Evolutionary conservation across 192 early-diverging fungal species (phyloP).

Genomic region (Diversispora epigaea): DNA sequence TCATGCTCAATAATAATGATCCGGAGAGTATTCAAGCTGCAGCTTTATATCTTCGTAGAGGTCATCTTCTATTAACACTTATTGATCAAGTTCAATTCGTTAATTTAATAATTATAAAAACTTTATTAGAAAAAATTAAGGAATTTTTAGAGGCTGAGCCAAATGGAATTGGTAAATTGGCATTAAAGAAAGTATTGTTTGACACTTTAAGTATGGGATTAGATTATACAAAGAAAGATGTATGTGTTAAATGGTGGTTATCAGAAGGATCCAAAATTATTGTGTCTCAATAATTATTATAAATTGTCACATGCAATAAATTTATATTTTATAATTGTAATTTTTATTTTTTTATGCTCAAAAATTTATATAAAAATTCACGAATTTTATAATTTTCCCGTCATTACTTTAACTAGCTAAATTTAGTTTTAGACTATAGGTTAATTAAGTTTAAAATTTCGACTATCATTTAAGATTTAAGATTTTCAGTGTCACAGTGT

Average conservation of each 20-base stretch:
- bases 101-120: slow-evolving; percentile 45
- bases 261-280: neutral
- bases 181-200: slow-evolving; percentile 27
- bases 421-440: too few species aligned
- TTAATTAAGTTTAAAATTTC: too few species aligned
- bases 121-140: slow-evolving; percentile 39
- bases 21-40: slow-evolving; percentile 31
- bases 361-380: too few species aligned
- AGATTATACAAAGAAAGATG: slow-evolving; percentile 32
- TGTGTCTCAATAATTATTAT: too few species aligned
- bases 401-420: too few species aligned
- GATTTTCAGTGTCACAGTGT: too few species aligned
- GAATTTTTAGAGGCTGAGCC: slow-evolving; percentile 34
- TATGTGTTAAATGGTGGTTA: slow-evolving; percentile 30
- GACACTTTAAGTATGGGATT: slow-evolving; percentile 9
- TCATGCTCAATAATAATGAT: neutral
- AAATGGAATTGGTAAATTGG: neutral
- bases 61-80: slow-evolving; percentile 39
- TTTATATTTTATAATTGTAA: too few species aligned
- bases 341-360: too few species aligned
- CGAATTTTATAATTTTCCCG: too few species aligned
- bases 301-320: too few species aligned
- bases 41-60: slow-evolving; percentile 9
- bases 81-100: slow-evolving; percentile 44
- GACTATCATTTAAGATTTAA: too few species aligned